Evolutionary conservation across 495 filamentous ascomycete species (phyloP).

Genomic region (Neurospora hispaniola): DNA sequence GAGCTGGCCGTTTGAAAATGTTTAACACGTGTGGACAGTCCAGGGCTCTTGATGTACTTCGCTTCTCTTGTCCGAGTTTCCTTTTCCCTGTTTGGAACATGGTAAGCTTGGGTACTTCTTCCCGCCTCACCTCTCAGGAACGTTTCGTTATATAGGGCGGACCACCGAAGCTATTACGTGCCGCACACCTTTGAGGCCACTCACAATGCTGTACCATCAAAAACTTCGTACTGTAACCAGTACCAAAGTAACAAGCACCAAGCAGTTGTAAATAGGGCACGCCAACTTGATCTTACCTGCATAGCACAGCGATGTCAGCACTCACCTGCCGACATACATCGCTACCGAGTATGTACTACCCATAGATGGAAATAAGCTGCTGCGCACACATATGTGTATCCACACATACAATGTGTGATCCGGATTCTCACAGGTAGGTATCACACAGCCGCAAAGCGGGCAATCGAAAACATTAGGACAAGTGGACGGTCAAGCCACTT

Average conservation of each 20-base stretch:
- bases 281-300: neutral
- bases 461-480: neutral
- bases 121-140: neutral
- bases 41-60: neutral
- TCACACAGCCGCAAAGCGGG: neutral
- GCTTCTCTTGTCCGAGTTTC: neutral
- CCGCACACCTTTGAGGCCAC: neutral
- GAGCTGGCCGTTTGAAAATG: neutral
- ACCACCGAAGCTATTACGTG: neutral
- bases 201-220: neutral
- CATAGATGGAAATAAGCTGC: neutral
- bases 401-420: neutral
- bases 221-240: neutral
- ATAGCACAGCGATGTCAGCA: neutral
- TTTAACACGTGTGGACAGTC: neutral
- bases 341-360: neutral
- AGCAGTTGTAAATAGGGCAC: neutral
- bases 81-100: neutral
- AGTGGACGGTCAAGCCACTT: neutral
- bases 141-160: neutral
- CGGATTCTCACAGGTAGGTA: neutral
- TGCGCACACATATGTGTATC: neutral
- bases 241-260: neutral
- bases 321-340: neutral
- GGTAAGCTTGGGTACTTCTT: neutral